Evolutionary conservation across 768 basidiomycete species (phyloP).

Genomic region (Sporobolomyces pararoseus): DNA sequence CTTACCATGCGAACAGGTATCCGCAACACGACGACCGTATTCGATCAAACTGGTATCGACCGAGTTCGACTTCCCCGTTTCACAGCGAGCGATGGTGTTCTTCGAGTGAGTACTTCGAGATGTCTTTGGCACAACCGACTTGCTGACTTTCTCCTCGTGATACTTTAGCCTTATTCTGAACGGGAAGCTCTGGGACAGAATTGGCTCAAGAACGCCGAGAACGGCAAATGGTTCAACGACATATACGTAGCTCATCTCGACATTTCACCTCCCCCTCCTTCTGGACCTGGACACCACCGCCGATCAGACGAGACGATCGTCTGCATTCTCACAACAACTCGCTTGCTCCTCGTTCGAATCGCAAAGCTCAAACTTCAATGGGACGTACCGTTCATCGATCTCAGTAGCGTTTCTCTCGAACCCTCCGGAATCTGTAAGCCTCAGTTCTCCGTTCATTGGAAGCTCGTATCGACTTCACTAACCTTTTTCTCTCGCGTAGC

Average conservation of each 20-base stretch:
- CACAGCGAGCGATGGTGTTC: constrained; percentile 77
- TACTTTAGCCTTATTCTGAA: constrained; percentile 70
- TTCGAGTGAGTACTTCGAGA: constrained; percentile 65
- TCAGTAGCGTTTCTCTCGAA: constrained; percentile 83
- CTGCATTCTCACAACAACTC: constrained; percentile 63
- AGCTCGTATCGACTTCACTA: not conserved
- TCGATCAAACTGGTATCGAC: constrained; percentile 84
- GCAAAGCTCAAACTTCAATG: constrained; percentile 79
- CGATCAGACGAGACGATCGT: constrained; percentile 45
- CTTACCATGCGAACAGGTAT: constrained; percentile 59
- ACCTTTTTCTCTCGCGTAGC: constrained; percentile 16
- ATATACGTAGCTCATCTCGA: constrained; percentile 74
- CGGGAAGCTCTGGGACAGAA: constrained; percentile 91
- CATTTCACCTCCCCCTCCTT: constrained; percentile 23
- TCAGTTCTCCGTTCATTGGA: not conserved
- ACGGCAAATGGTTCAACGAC: constrained; percentile 78
- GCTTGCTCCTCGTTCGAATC: constrained; percentile 78
- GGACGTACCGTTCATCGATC: constrained; percentile 81
- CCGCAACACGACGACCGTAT: constrained; percentile 96
- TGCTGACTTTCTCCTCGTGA: constrained; percentile 5
- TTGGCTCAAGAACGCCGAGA: constrained; percentile 92
- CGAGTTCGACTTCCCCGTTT: constrained; percentile 82
- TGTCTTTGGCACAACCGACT: not conserved
- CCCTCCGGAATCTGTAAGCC: constrained; percentile 67
- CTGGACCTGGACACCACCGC: not conserved